Evolutionary conservation across 345 rosid genomes (phyloP).

Genomic region (Trapa bicornis): DNA sequence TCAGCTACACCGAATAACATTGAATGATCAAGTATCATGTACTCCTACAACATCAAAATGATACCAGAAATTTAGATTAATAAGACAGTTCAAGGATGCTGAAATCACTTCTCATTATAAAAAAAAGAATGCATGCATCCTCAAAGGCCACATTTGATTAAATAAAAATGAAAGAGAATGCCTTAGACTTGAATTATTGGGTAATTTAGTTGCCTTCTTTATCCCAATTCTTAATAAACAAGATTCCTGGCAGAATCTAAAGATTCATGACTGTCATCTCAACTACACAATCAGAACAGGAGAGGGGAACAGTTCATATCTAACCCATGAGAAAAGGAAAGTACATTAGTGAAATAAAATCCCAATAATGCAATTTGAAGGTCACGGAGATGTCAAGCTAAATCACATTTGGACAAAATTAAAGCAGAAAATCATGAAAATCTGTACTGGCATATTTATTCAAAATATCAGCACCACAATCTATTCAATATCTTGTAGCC

Average conservation of each 20-base stretch:
- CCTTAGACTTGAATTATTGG: neutral
- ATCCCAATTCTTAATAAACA: too few relatives aligned
- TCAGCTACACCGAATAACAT: slow-evolving; percentile 48
- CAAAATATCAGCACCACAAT: neutral
- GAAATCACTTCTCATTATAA: too few relatives aligned
- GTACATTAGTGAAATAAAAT: neutral
- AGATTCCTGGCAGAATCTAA: too few relatives aligned
- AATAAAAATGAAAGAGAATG: neutral
- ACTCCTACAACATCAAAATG: slow-evolving; percentile 34
- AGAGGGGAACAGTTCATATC: neutral
- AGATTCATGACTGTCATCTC: neutral
- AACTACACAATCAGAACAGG: neutral
- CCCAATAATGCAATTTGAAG: neutral
- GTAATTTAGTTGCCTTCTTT: neutral
- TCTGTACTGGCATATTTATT: neutral
- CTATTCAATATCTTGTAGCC: neutral
- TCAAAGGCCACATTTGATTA: neutral
- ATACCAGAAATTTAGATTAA: neutral
- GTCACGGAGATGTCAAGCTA: neutral
- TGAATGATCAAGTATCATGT: slow-evolving; percentile 73
- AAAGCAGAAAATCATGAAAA: neutral
- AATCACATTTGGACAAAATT: neutral
- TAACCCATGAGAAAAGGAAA: neutral
- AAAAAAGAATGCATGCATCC: neutral
- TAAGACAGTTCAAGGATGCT: neutral